Base-by-base conservation (phyloP, 2,329 filamentous ascomycete genomes). In the Cercospora sp. region DNA sequence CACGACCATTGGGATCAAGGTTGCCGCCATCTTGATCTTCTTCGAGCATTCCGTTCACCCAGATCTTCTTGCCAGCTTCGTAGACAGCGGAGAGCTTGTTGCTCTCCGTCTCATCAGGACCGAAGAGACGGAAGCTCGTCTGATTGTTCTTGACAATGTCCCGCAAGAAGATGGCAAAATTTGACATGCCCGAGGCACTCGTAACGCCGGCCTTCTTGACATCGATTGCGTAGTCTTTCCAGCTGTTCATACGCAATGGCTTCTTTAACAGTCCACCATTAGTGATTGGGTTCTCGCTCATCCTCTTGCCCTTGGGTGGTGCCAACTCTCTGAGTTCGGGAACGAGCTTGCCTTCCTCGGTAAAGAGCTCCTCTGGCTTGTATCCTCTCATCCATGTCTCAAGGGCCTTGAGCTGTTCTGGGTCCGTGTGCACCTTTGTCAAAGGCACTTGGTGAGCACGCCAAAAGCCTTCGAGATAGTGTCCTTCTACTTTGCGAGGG, bases 361-460 rank as follows among this genome's bases (percentile, higher is more conserved):
- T 86, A 73, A 93, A 93, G 12, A 92, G 82, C 69, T 90, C 85
- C 16, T 93, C 90, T 0, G 91, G 91, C 73, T 90, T 86, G 78
- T 94, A 94, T 73, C 86, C 86, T 72, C 86, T 88, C 90, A 94
- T 91, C 91, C 91, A 94, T 32, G 86, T 80, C 79, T 94, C 91
- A 6, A 94, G 85, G 1, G 88, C 71, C 80, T 90, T 87, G 66
- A 93, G 82, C 68, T 92, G 89, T 13, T 85, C 82, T 7, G 71
- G 69, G 76, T 91, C 92, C 26, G 85, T 86, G 40, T 85, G 83
- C 1, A 91, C 89, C 71, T 91, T 89, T 4, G 90, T 85, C 68
- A 94, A 89, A 53, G 91, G 91, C 6, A 94, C 89, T 79, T 94
- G 91, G 76, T 94, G 91, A 18, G 91, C 84, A 53, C 90, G 86